A percentile compares a stretch with the other conserved stretches of the same genome.
These are phyloP conservation scores for Omphalotus olearius DNA, from an alignment of 1,284 basidiomycete genomes.

Conservation along the genomic window DNA sequence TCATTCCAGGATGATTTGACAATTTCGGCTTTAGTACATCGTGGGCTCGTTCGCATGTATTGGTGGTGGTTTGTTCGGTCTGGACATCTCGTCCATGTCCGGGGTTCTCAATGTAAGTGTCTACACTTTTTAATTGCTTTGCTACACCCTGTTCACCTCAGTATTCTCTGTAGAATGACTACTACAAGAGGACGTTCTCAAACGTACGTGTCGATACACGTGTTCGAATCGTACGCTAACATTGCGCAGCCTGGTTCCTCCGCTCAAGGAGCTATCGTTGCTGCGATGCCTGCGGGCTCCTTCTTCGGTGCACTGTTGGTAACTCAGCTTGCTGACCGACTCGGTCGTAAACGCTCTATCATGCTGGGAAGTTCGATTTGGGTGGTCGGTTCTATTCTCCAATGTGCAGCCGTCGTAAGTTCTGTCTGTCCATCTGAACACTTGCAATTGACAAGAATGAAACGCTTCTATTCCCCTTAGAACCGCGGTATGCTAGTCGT, in stretches of 20 bases:
- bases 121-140: background rate
- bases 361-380: conserved; percentile 64
- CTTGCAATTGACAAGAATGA: no score
- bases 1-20: no score
- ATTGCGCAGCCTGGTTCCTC: conserved; percentile 40
- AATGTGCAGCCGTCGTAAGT: conserved; percentile 56
- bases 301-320: conserved; percentile 60
- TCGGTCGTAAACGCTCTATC: conserved; percentile 65
- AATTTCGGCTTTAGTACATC: conserved; percentile 40
- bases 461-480: conserved; percentile 23
- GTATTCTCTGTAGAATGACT: conserved; percentile 41
- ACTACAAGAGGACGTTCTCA: conserved; percentile 48
- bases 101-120: conserved; percentile 62
- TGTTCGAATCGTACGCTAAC: background rate
- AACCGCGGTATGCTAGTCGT: conserved; percentile 66
- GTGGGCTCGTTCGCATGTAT: conserved; percentile 80
- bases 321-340: conserved; percentile 54
- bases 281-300: conserved; percentile 72
- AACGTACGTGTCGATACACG: conserved; percentile 28
- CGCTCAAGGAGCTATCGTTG: conserved; percentile 73
- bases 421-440: background rate
- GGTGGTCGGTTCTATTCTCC: conserved; percentile 68
- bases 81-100: conserved; percentile 81
- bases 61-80: conserved; percentile 71
- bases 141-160: background rate